Base-by-base conservation (phyloP, 371 early-diverging fungal genomes). In the Entomophthora muscae region DNA sequence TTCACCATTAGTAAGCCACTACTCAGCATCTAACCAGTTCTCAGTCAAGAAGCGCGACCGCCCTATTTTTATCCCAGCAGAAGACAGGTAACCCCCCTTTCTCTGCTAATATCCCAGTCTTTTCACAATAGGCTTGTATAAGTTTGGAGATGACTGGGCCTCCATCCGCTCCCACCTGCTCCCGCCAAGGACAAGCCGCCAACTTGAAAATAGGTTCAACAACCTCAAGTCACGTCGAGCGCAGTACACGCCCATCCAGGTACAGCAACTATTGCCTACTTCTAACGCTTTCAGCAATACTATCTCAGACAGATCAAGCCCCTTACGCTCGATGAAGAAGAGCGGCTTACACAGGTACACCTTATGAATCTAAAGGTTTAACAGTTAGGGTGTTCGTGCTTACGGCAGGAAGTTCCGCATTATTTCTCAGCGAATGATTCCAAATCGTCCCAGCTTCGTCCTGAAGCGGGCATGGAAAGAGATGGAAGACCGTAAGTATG, bases 251-350 rank as follows among this genome's bases (percentile, higher is more conserved):
- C 68, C 76, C 10, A 67, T 75, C 53, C 75, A 64, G 58, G 65
- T 63, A 63, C 24, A 13, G n/a, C n/a, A n/a, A 12, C 26, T 10
- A 12, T n/a, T 23, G 24, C 33, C 42, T 24, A 10, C 33, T 42
- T 42, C 42, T 33, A 51, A 61, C 2, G 7, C 1, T 33, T 56
- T 12, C 26, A 76, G 68, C 67, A 71, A 13, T 75, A 71, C 60
- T 70, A 70, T 22, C 60, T 72, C 58, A 53, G 66, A 24, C 65
- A 68, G 26, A 69, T 73, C n/a, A 68, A 68, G 57, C 73, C 76
- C 10, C 67, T 75, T 32, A 74, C 72, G 26, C 63, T 72, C 28
- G 71, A 73, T 53, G 75, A 76, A 65, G 75, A 74, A 59, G 74
- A 76, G 67, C 63, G 66, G 3, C 66, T 76, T 26, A 28, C 29